These are phyloP conservation scores for Protea cynaroides DNA, from an alignment of 164 flowering plant genomes.

Conservation along the genomic window DNA sequence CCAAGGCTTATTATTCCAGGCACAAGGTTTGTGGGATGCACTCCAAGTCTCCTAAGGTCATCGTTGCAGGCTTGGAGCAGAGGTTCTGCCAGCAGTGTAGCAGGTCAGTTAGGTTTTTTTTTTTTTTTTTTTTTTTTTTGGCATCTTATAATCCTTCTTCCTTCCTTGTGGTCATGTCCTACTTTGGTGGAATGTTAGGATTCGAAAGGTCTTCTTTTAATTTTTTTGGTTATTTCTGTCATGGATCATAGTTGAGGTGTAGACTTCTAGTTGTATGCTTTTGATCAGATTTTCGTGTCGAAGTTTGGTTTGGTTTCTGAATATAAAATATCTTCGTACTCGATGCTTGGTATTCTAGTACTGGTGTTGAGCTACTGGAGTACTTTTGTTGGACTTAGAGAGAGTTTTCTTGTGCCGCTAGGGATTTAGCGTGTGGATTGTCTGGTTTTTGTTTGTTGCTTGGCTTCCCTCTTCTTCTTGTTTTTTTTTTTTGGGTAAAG, in stretches of 20 bases:
- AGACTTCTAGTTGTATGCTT: no score
- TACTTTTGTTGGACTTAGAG: no score
- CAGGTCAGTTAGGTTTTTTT: conserved; percentile 29
- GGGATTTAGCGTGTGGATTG: no score
- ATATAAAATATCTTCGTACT: no score
- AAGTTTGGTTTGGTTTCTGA: background rate
- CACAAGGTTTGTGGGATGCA: conserved; percentile 74
- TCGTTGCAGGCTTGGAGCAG: conserved; percentile 55
- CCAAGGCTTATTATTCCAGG: conserved; percentile 74
- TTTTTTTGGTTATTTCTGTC: background rate
- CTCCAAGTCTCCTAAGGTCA: conserved; percentile 57
- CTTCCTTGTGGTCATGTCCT: background rate
- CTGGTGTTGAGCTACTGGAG: no score
- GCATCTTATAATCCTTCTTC: no score
- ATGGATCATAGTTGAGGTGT: background rate
- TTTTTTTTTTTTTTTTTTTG: no score
- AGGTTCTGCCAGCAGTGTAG: conserved; percentile 71
- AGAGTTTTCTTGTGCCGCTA: no score
- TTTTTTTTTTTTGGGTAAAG: no score
- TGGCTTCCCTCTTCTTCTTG: no score
- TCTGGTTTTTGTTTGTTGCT: no score
- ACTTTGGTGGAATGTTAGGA: background rate
- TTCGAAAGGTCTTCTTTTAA: background rate
- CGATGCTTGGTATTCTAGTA: no score
- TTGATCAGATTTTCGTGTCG: background rate